These are phyloP conservation scores for Verticillium dahliae DNA, from an alignment of 2,329 filamentous ascomycete genomes.

Conservation along the genomic window DNA sequence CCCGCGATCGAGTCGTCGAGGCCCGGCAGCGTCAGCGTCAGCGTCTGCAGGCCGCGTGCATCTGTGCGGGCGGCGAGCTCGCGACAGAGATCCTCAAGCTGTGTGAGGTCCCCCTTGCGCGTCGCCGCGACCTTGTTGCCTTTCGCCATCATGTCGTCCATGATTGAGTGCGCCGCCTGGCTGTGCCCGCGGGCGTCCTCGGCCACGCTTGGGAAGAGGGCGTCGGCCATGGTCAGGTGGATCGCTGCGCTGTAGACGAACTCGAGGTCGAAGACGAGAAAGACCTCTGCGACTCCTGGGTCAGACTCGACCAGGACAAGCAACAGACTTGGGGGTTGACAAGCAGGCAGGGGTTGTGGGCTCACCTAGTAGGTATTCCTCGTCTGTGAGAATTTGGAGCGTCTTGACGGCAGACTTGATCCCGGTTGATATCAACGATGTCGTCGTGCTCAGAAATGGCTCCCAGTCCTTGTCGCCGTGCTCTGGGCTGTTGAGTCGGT, in stretches of 20 bases:
- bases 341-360: background rate
- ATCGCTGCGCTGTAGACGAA: conserved; percentile 27
- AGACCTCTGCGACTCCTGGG: conserved; percentile 20
- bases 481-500: conserved; percentile 22
- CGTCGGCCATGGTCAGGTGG: conserved; percentile 27
- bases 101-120: conserved; percentile 23
- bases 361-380: conserved; percentile 24
- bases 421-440: conserved; percentile 27
- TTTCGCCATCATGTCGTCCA: conserved; percentile 24
- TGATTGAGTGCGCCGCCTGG: conserved; percentile 17
- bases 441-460: conserved; percentile 20
- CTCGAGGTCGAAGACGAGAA: conserved; percentile 30
- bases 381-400: conserved; percentile 26
- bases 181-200: conserved; percentile 19
- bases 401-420: conserved; percentile 34
- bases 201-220: conserved; percentile 23
- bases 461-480: conserved; percentile 20
- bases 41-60: conserved; percentile 17
- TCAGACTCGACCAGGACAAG: background rate
- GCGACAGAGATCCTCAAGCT: conserved; percentile 20
- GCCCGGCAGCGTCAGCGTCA: conserved; percentile 14
- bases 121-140: conserved; percentile 24
- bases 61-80: conserved; percentile 18
- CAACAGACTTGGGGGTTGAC: too few relatives aligned
- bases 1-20: background rate